Conservation (phyloP, 345 rosid genomes). For the Erucastrum elatum region DNA sequence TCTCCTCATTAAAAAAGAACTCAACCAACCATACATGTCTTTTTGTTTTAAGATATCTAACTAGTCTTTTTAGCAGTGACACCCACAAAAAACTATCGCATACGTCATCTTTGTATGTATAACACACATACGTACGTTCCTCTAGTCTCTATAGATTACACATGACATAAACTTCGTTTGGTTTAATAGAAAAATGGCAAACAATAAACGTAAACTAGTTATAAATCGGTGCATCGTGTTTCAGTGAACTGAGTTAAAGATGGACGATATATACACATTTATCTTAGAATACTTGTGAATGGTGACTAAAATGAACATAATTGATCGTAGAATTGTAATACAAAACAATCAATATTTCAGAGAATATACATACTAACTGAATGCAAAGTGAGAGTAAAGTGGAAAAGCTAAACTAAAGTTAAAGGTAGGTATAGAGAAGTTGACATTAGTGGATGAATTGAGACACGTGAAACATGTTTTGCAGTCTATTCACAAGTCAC, state of each 20-base stretch:
- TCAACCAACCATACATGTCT: neutral
- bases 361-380: neutral
- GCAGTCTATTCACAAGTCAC: slow-evolving; percentile 13
- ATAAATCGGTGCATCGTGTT: neutral
- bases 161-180: neutral
- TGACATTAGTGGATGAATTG: slow-evolving; percentile 22
- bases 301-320: neutral
- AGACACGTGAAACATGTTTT: slow-evolving; percentile 40
- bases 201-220: neutral
- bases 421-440: slow-evolving; percentile 17
- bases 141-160: too few relatives aligned
- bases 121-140: too few relatives aligned
- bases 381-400: neutral
- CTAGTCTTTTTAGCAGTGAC: too few relatives aligned
- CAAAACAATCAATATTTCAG: neutral
- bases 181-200: neutral
- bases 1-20: neutral
- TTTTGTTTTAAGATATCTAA: too few relatives aligned
- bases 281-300: neutral
- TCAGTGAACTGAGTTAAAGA: neutral
- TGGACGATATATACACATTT: neutral
- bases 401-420: slow-evolving; percentile 7
- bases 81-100: too few relatives aligned
- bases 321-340: neutral
- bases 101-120: too few relatives aligned